Conservation (phyloP, 2,329 filamentous ascomycete genomes). For the Pseudogymnoascus pannorum region DNA sequence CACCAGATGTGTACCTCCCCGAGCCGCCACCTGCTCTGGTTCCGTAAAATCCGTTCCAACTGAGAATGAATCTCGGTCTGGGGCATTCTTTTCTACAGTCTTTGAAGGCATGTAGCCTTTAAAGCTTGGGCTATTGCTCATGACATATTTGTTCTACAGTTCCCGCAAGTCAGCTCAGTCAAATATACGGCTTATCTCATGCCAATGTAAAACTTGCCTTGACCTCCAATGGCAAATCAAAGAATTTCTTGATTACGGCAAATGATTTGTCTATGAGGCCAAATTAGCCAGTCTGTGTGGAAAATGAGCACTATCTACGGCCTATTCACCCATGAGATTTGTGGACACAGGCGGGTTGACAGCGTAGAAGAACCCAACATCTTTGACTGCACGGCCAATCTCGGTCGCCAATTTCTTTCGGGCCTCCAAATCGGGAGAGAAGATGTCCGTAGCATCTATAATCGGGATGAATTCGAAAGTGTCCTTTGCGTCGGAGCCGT, state of each 20-base stretch:
- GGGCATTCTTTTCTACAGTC: background rate
- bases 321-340: background rate
- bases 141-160: background rate
- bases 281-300: background rate
- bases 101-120: background rate
- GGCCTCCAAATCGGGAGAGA: constrained; percentile 24
- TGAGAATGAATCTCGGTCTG: background rate
- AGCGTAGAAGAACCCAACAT: constrained; percentile 32
- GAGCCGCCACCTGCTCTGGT: background rate
- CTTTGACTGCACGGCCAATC: constrained; percentile 28
- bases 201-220: constrained; percentile 9
- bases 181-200: background rate
- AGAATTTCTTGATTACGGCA: constrained; percentile 12
- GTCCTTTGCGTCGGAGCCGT: constrained; percentile 11
- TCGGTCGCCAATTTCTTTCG: constrained; percentile 26
- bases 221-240: background rate
- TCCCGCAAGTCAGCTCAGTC: background rate
- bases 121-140: background rate
- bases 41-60: background rate
- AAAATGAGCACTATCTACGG: background rate
- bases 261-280: background rate
- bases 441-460: constrained; percentile 20
- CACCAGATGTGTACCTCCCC: background rate
- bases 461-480: constrained; percentile 13
- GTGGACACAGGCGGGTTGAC: background rate